Evolutionary conservation across 2,329 filamentous ascomycete genomes (phyloP).

Genomic region (Aspergillus latus): DNA sequence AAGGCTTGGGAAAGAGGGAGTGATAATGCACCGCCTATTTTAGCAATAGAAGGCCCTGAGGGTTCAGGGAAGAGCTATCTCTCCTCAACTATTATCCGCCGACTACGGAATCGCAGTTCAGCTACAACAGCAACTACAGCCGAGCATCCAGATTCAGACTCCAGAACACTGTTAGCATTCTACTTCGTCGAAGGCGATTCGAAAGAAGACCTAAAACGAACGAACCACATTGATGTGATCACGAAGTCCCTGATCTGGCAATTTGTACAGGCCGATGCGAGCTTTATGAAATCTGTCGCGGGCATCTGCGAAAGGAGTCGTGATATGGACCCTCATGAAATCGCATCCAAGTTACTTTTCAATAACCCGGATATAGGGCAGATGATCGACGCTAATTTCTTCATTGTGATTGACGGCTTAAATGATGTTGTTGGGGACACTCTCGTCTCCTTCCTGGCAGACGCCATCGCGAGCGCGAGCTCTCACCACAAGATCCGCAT

Average conservation of each 20-base stretch:
- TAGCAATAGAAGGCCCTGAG: constrained; percentile 19
- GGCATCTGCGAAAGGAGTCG: constrained; percentile 14
- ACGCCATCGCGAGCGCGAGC: constrained; percentile 1
- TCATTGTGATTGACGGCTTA: constrained; percentile 51
- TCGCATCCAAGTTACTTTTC: constrained; percentile 15
- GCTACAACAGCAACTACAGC: background rate
- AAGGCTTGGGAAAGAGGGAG: constrained; percentile 13
- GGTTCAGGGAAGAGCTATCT: constrained; percentile 21
- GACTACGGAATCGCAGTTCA: constrained; percentile 13
- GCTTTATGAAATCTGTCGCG: constrained; percentile 22
- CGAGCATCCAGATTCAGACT: constrained; percentile 1
- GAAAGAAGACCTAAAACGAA: constrained; percentile 17
- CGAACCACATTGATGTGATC: constrained; percentile 17
- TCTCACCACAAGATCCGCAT: constrained; percentile 19
- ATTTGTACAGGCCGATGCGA: constrained; percentile 17
- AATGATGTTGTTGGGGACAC: constrained; percentile 41
- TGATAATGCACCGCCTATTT: constrained; percentile 5
- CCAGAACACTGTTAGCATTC: constrained; percentile 16
- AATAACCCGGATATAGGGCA: constrained; percentile 13
- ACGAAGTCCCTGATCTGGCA: constrained; percentile 23
- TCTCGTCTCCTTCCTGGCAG: constrained; percentile 23
- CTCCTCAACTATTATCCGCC: constrained; percentile 17
- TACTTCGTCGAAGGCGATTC: constrained; percentile 23
- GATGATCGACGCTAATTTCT: constrained; percentile 29
- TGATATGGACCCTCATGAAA: constrained; percentile 20